Evolutionary conservation across 805 yeast species (phyloP), one percentile per base, ranked within the genome.

Genomic region (Candida corydali): DNA sequence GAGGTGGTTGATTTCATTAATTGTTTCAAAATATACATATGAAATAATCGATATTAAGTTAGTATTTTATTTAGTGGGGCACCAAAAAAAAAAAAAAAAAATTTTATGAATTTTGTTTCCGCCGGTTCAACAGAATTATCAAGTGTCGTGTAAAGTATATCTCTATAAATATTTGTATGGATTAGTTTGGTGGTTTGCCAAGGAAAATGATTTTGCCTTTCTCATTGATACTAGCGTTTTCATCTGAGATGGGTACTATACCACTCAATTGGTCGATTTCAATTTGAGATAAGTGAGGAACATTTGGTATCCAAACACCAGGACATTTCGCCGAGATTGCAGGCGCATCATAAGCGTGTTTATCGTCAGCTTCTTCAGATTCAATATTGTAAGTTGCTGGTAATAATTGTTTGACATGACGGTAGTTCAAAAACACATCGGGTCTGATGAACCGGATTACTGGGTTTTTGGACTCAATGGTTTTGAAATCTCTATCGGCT

Each of bases 261-360:
- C 69, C 72, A 15, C 64, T 55, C 35, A 86, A 70, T 28, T 76
- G 65, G 26, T 71, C 73, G 16, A 84, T 79, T 49, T 81, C 78
- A 10, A 51, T 54, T 2, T 68, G 61, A 1, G 95, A 83, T 48
- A 86, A 73, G 1, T 98, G 98, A 8, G 86, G 82, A 57, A 91
- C 98, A 40, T 68, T 66, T n/a, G 97, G 94, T 51, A 91, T 77
- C 98, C 98, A 91, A 15, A 91, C 63, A n/a, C 70, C 67, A 2
- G 95, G 95, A 47, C 85, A 74, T 30, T 68, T 57, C 0, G 82
- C 82, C 18, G 76, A 64, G 12, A 82, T 79, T 5, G 82, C 85
- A 2, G 97, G 97, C 52, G 73, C 75, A 51, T 78, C 77, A 59
- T 82, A 91, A 0, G 95, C 93, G 43, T 75, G 78, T 34, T 54